phyloP scores from a whole-genome alignment of 1,284 basidiomycete species.

The Phylloporus sp. region DNA sequence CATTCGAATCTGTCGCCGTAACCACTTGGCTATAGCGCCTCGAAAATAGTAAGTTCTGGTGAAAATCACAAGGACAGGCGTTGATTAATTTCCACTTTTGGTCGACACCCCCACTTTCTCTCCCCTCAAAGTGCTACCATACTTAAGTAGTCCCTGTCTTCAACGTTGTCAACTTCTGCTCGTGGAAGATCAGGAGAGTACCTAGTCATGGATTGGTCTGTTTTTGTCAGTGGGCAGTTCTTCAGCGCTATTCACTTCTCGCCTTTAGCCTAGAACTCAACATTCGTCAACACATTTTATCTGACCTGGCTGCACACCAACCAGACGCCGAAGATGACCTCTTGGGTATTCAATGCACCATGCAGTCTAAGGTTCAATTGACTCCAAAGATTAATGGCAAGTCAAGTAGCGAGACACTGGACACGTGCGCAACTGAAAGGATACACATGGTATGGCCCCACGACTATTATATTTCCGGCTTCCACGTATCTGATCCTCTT shows the following conservation, averaged over 20 bases:
- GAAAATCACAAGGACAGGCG: background rate
- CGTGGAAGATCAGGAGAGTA: background rate
- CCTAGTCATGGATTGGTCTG: conserved; percentile 41
- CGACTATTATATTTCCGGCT: background rate
- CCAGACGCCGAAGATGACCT: conserved; percentile 57
- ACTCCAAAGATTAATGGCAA: conserved; percentile 23
- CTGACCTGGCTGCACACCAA: conserved; percentile 78
- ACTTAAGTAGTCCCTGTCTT: background rate
- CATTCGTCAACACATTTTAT: conserved; percentile 82
- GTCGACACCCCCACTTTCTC: background rate
- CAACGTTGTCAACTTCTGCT: conserved; percentile 1
- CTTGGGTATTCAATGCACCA: conserved; percentile 59
- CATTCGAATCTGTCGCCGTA: conserved; percentile 67
- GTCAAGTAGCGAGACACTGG: conserved; percentile 1
- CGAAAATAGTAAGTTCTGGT: background rate
- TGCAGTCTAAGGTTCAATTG: conserved; percentile 65
- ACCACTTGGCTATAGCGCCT: conserved; percentile 63
- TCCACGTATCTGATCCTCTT: conserved; percentile 17
- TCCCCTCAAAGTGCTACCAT: too few relatives aligned
- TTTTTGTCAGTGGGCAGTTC: background rate
- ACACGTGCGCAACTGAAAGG: conserved; percentile 6
- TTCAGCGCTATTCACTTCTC: background rate
- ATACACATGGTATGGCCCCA: conserved; percentile 35
- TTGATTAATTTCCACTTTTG: conserved; percentile 13
- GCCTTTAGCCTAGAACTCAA: conserved; percentile 70